Percentiles rank a stretch among this genome's conserved stretches.
Evolutionary conservation across 2,329 filamentous ascomycete species (phyloP).

Genomic region (Tolypocladium inflatum): DNA sequence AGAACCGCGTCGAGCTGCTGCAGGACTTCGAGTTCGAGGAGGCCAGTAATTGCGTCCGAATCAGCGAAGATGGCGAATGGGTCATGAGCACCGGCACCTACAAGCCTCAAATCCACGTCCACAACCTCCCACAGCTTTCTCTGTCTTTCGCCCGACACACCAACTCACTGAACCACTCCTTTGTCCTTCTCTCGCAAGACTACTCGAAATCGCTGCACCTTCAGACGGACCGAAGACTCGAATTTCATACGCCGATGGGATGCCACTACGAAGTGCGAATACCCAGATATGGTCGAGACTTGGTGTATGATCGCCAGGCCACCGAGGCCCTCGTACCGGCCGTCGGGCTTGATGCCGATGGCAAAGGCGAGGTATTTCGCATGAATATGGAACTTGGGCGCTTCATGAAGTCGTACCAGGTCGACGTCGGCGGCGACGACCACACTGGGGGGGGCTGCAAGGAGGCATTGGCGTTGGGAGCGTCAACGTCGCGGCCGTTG

Average conservation of each 20-base stretch:
- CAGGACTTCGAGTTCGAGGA: constrained; percentile 98
- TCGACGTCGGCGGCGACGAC: constrained; percentile 84
- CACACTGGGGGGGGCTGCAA: constrained; percentile 69
- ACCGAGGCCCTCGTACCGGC: constrained; percentile 82
- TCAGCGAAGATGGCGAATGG: constrained; percentile 95
- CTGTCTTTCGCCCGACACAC: constrained; percentile 93
- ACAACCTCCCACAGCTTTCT: constrained; percentile 85
- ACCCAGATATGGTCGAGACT: constrained; percentile 83
- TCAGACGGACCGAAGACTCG: constrained; percentile 81
- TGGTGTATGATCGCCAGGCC: constrained; percentile 72
- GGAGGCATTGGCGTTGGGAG: constrained; percentile 77
- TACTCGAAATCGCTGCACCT: constrained; percentile 93
- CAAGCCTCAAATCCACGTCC: constrained; percentile 70
- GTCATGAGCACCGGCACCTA: constrained; percentile 85
- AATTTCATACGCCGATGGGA: constrained; percentile 85
- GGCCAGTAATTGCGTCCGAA: constrained; percentile 79
- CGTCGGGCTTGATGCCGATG: constrained; percentile 78
- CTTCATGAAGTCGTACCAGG: constrained; percentile 89
- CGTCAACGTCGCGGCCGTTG: constrained; percentile 80
- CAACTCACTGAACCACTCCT: constrained; percentile 82
- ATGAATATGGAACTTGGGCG: constrained; percentile 85
- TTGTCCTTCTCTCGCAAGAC: constrained; percentile 78
- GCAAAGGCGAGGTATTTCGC: constrained; percentile 84
- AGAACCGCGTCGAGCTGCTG: constrained; percentile 85
- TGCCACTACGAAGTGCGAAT: constrained; percentile 85